Percentiles rank a stretch among this genome's conserved stretches.
Conservation (phyloP, 441 rosid genomes). For the Breynia disticha region DNA sequence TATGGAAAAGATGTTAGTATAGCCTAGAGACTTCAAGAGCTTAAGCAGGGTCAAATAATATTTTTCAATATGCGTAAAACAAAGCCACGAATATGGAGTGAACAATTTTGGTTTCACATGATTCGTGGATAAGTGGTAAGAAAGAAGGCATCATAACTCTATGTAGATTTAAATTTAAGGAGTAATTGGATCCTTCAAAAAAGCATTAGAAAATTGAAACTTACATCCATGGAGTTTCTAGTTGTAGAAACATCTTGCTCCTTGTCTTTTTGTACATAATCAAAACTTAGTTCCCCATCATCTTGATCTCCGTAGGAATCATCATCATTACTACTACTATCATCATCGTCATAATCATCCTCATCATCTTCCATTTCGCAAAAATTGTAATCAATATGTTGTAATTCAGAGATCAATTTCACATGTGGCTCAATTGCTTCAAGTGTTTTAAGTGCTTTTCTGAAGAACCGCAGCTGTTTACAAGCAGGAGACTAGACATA, state of each 20-base stretch:
- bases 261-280: slow-evolving; percentile 43
- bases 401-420: slow-evolving; percentile 53
- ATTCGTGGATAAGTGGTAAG: no score
- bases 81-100: no score
- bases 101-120: no score
- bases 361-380: slow-evolving; percentile 51
- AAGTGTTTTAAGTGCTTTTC: slow-evolving; percentile 69
- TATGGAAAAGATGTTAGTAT: slow-evolving; percentile 2
- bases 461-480: slow-evolving; percentile 66
- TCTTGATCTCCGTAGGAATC: slow-evolving; percentile 37
- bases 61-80: neutral
- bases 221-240: slow-evolving; percentile 60
- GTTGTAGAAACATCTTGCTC: slow-evolving; percentile 38
- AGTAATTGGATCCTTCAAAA: slow-evolving; percentile 9
- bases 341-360: slow-evolving; percentile 26
- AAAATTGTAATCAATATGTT: slow-evolving; percentile 78
- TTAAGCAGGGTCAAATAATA: neutral
- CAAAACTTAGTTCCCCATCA: slow-evolving; percentile 87
- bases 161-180: no score
- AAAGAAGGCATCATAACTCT: no score
- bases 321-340: slow-evolving; percentile 38
- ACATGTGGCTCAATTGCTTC: slow-evolving; percentile 71
- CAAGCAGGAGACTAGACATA: slow-evolving; percentile 12
- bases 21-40: neutral
- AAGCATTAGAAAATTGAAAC: slow-evolving; percentile 6